A percentile compares a stretch with the other conserved stretches of the same genome.
These are phyloP conservation scores for Myxozyma lipomycoides DNA, from an alignment of 805 yeast genomes.

Conservation along the genomic window DNA sequence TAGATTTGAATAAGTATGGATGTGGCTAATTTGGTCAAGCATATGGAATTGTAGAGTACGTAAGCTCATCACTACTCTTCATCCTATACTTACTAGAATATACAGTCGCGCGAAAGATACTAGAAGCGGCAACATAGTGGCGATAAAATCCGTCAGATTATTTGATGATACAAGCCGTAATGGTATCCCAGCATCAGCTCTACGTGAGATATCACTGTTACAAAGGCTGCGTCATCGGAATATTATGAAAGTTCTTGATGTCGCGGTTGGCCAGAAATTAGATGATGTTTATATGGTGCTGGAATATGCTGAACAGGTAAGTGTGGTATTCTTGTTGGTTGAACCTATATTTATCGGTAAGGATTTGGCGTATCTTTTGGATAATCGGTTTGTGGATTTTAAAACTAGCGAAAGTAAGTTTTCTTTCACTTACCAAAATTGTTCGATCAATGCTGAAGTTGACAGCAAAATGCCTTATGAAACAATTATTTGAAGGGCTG, in stretches of 20 bases:
- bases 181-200: conserved; percentile 92
- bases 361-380: conserved; percentile 24
- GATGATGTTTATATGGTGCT: conserved; percentile 74
- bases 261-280: conserved; percentile 70
- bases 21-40: conserved; percentile 4
- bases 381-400: conserved; percentile 7
- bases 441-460: no score
- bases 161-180: conserved; percentile 68
- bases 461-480: conserved; percentile 21
- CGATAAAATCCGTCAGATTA: conserved; percentile 73
- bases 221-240: conserved; percentile 77
- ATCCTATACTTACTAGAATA: no score
- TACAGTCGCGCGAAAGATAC: conserved; percentile 62
- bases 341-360: no score
- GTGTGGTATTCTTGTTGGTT: neutral
- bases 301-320: conserved; percentile 74
- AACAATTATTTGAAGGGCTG: conserved; percentile 21
- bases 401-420: no score
- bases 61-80: neutral
- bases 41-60: conserved; percentile 21
- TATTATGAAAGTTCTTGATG: conserved; percentile 73
- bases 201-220: conserved; percentile 78
- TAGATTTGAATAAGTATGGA: neutral
- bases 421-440: no score
- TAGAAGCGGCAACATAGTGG: conserved; percentile 64